These are phyloP conservation scores for Phytophthora pseudosyringae DNA, from an alignment of 352 stramenopile genomes.

Conservation along the genomic window DNA sequence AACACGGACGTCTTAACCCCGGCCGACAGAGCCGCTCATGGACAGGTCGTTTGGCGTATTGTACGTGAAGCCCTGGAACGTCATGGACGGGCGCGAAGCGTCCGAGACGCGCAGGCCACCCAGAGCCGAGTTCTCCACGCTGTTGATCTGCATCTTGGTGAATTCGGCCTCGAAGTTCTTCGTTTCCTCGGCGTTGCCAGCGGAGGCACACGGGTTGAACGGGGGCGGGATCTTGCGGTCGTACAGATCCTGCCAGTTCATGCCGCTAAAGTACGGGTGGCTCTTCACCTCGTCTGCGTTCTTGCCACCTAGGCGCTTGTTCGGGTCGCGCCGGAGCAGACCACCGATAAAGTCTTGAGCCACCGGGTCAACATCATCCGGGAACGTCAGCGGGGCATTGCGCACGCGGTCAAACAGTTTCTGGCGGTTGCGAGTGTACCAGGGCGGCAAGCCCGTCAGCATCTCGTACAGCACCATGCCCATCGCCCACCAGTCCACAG, in stretches of 20 bases:
- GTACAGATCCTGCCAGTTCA: constrained; percentile 87
- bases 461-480: constrained; percentile 95
- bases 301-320: constrained; percentile 76
- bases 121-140: constrained; percentile 75
- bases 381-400: constrained; percentile 89
- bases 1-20: constrained; percentile 44
- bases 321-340: constrained; percentile 83
- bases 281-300: constrained; percentile 86
- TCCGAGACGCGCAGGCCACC: constrained; percentile 73
- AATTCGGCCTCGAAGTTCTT: constrained; percentile 93
- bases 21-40: constrained; percentile 73
- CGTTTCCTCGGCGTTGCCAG: constrained; percentile 70
- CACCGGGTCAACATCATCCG: constrained; percentile 76
- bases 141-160: constrained; percentile 92
- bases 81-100: constrained; percentile 84
- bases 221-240: constrained; percentile 83
- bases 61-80: constrained; percentile 91
- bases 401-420: constrained; percentile 93
- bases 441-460: constrained; percentile 91
- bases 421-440: constrained; percentile 94
- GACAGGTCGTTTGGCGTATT: constrained; percentile 90
- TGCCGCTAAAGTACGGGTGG: constrained; percentile 83
- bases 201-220: constrained; percentile 84
- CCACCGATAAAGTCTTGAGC: constrained; percentile 85
- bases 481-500: constrained; percentile 94